Evolutionary conservation across 441 rosid genomes (phyloP), one percentile per base, ranked within the genome.

Genomic region (Biscutella laevigata): DNA sequence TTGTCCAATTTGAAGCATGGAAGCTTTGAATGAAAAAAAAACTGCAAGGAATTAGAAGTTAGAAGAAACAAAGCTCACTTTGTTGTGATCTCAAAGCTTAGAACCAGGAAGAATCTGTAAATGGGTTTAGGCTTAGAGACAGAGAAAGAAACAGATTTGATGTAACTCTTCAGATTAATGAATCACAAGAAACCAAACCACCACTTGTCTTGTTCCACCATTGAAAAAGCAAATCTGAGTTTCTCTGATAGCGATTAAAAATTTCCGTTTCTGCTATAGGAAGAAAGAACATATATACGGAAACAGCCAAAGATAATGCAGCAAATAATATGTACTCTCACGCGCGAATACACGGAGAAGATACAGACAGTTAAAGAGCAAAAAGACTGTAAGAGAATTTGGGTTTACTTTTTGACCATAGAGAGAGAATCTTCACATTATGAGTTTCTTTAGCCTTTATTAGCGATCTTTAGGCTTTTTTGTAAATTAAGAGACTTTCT

Each of bases 141-240:
- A 56, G 45, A 64, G 63, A 2, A 36, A 33, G 51, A 47, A 53
- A 34, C 46, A 54, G 34, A 40, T 40, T 27, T 19, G 52, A 52
- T 51, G 34, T 28, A 4, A 2, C 0, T 51, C 25, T n/a, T 60
- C 38, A 62, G 53, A 47, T 63, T 68, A 24, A 42, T 70, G 68
- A 49, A 28, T 58, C 66, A 51, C 33, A 45, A 67, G 25, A 41
- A 72, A 60, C 54, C 51, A 71, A 49, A 61, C 67, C 42, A 60
- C 54, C 45, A 72, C 66, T 77, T 71, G 78, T 73, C 79, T 66
- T 70, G 55, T 57, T 54, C 44, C 27, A 54, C 54, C 61, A 57
- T 55, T 62, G 50, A 25, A 14, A 44, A 63, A 74, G n/a, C 61
- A 59, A 60, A 69, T 48, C 66, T 67, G 59, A 54, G 65, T 48